Base-by-base conservation (phyloP, 208 protist species). In the Herpetomonas muscarum region DNA sequence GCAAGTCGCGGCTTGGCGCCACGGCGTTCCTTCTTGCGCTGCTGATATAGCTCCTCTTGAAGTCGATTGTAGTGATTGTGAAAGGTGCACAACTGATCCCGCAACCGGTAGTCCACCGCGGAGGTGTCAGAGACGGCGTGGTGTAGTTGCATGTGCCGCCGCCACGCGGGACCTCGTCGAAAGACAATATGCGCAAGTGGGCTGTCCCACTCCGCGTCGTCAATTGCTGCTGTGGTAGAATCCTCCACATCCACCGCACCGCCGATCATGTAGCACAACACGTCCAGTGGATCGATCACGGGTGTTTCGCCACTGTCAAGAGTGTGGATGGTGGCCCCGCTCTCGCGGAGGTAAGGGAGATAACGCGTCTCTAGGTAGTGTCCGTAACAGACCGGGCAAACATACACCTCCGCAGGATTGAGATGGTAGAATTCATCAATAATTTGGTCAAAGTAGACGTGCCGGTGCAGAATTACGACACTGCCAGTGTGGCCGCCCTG, bases 381-480 rank as follows among this genome's bases (percentile, higher is more conserved):
- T 28, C 76, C 68, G 58, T 90, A 91, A 64, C 88, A 94, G 5
- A 79, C 42, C 0, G 88, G 80, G 46, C 85, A 94, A 2, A 92
- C 85, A 56, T 86, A 94, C 5, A 94, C 57, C 37, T 94, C 81
- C 2, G 76, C 74, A 0, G 72, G 74, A 47, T 76, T 94, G 5
- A 94, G 69, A 21, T 82, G 56, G 64, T 94, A 91, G 55, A 92
- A 92, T 41, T 87, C 71, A 30, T 88, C 81, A 36, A 91, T 89
- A 45, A 94, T 92, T 55, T 91, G 74, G 19, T 94, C 82, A 76
- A 92, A 92, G 61, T 80, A 89, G 5, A 84, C 73, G 55, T 94
- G 82, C 1, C 77, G 70, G 54, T 94, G 81, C 25, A 68, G 48
- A 25, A 92, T 54, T 22, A 58, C 31, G n/a, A 74, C 22, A n/a